Conservation (phyloP, 2,329 filamentous ascomycete genomes). For the Alternaria atra region DNA sequence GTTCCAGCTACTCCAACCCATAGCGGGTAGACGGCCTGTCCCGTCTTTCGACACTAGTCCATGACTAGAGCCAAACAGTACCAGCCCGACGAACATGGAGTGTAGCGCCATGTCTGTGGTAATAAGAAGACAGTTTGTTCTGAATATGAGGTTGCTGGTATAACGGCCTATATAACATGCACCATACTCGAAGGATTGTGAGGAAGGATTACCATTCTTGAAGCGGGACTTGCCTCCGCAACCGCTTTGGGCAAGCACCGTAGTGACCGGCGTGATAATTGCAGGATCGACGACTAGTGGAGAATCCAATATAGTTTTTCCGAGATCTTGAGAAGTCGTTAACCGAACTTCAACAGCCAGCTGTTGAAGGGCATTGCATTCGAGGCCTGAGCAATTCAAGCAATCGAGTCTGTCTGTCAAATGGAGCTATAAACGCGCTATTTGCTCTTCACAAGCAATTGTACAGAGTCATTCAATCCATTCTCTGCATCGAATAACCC, state of each 20-base stretch:
- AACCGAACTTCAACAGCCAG: neutral
- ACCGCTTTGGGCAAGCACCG: neutral
- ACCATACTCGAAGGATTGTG: neutral
- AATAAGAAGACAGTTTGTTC: neutral
- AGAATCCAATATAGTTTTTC: neutral
- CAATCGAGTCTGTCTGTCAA: neutral
- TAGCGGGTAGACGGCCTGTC: slow-evolving; percentile 28
- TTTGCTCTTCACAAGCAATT: neutral
- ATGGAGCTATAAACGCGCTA: neutral
- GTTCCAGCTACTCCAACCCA: slow-evolving; percentile 38
- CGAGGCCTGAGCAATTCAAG: neutral
- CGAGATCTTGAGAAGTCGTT: neutral
- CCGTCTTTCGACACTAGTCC: slow-evolving; percentile 22
- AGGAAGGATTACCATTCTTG: neutral
- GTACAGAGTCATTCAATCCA: neutral
- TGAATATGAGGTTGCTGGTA: neutral
- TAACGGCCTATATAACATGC: neutral
- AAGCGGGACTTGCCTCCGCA: neutral
- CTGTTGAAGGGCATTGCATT: neutral
- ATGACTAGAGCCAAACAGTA: slow-evolving; percentile 1
- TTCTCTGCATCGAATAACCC: neutral
- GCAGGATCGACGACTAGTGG: neutral
- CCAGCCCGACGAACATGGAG: neutral
- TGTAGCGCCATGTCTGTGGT: slow-evolving; percentile 4
- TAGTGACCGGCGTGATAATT: neutral